Evolutionary conservation across 2,329 filamentous ascomycete species (phyloP).

Genomic region (Neophaeococcomyces aloes): DNA sequence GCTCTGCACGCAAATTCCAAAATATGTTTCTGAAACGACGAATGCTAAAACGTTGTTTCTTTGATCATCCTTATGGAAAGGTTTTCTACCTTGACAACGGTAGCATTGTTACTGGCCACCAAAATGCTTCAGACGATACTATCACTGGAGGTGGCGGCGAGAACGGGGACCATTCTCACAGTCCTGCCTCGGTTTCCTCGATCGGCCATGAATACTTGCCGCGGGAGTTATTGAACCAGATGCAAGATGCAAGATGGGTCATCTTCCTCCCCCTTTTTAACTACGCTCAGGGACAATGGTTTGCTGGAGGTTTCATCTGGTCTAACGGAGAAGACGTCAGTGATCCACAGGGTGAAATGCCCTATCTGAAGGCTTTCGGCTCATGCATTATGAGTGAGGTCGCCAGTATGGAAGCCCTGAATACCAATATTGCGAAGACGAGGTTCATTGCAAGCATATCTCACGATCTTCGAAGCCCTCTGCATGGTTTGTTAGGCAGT

Average conservation of each 20-base stretch:
- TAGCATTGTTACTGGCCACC: conserved; percentile 9
- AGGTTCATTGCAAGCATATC: conserved; percentile 27
- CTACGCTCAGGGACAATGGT: conserved; percentile 37
- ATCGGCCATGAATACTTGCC: conserved; percentile 5
- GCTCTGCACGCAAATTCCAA: conserved; percentile 6
- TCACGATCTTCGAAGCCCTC: conserved; percentile 28
- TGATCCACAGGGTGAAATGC: conserved; percentile 28
- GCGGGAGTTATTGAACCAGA: conserved; percentile 12
- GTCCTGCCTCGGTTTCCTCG: not conserved
- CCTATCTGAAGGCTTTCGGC: conserved; percentile 32
- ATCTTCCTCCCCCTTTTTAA: conserved; percentile 45
- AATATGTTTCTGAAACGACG: not conserved
- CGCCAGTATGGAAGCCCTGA: conserved; percentile 28
- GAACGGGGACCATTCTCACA: not conserved
- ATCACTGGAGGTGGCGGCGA: conserved; percentile 9
- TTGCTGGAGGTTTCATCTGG: conserved; percentile 38
- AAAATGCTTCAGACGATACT: conserved; percentile 20
- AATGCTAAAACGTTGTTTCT: conserved; percentile 1
- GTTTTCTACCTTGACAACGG: conserved; percentile 15
- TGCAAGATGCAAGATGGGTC: conserved; percentile 17
- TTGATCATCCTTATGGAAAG: conserved; percentile 5
- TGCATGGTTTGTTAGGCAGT: conserved; percentile 29
- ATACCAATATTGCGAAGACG: conserved; percentile 26
- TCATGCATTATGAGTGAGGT: conserved; percentile 35
- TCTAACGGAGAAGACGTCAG: conserved; percentile 29